Base-by-base conservation (phyloP, 2,329 filamentous ascomycete genomes). In the Biscogniauxia marginata region DNA sequence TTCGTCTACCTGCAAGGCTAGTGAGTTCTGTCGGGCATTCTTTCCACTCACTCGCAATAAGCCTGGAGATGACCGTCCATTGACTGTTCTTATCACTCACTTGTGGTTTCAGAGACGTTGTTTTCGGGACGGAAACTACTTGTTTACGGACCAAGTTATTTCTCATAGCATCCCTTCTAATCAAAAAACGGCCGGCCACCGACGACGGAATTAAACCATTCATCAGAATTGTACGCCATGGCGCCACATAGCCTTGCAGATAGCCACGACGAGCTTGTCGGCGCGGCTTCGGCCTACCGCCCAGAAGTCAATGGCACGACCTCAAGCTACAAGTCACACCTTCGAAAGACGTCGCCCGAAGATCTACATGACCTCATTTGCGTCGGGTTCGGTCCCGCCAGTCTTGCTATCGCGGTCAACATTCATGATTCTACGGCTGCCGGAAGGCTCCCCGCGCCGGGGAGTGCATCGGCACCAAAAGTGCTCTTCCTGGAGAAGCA, bases 381-480 rank as follows among this genome's bases (percentile, higher is more conserved):
- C 73, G 85, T 96, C 54, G 93, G 93, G 21, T 98, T 98, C 70
- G 93, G 93, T 7, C 93, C 93, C 19, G 93, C 93, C 23, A 95
- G 91, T 58, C 80, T 98, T 34, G 88, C 93, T 18, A 89, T 98
- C 60, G 93, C 91, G 13, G 88, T 96, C 55, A 93, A 95, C 21
- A 82, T 97, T 45, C 87, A 96, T 72, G 93, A 98, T 73, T 77
- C 85, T n/a, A 74, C 90, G 53, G 82, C 85, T 69, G 70, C 75
- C 46, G 79, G 81, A 48, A 74, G 71, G 56, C 65, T 81, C 61
- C 48, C 65, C 68, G 74, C 79, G 56, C 18, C 39, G 1, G 49
- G 53, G 22, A 72, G 74, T 43, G 74, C 69, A 59, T 66, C 74
- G 30, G 51, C 76, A 6, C 89, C 91, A 49, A 91, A 89, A 70